Base-by-base conservation (phyloP, 352 stramenopile genomes). In the Elongisporangium senticosum region DNA sequence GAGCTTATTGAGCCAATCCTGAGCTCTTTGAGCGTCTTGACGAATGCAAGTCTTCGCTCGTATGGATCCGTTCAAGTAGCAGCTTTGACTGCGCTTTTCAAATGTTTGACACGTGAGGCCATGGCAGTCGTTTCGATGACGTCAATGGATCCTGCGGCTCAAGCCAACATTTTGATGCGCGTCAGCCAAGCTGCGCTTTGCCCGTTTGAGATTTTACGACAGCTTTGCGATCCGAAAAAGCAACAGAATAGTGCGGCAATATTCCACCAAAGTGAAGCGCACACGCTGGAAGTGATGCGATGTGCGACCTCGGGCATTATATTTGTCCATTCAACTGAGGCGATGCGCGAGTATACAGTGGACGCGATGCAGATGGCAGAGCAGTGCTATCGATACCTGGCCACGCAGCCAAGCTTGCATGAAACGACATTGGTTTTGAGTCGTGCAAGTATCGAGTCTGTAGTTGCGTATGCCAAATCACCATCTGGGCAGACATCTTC, bases 281-380 rank as follows among this genome's bases (percentile, higher is more conserved):
- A 76, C 17, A 58, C 85, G 54, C 48, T 62, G 26, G 69, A 81
- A 54, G 63, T 84, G 11, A 40, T 81, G 19, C 58, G 71, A 21
- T 67, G 75, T 23, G 73, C 77, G 62, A 87, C 73, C 5, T 61
- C 37, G 24, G 72, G 72, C 19, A 77, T 87, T 53, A 70, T 85
- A 39, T 59, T 85, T 56, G 53, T 87, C 4, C 77, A 87, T 49
- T 76, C 70, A 8, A 83, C 71, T 3, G 64, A 72, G 59, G 59
- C 69, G 56, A 63, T 69, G 14, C 71, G 75, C 3, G 52, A 51
- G 51, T 63, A 60, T 7, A 69, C 80, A 19, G 60, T 83, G 15
- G 55, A 69, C 51, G 76, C 75, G 6, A 33, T 78, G 13, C 58
- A 58, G 14, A 58, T 82, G 50, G 59, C 80, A 5, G 63, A 78